Conservation (phyloP, 768 basidiomycete genomes). For the Tulasnella sp. region DNA sequence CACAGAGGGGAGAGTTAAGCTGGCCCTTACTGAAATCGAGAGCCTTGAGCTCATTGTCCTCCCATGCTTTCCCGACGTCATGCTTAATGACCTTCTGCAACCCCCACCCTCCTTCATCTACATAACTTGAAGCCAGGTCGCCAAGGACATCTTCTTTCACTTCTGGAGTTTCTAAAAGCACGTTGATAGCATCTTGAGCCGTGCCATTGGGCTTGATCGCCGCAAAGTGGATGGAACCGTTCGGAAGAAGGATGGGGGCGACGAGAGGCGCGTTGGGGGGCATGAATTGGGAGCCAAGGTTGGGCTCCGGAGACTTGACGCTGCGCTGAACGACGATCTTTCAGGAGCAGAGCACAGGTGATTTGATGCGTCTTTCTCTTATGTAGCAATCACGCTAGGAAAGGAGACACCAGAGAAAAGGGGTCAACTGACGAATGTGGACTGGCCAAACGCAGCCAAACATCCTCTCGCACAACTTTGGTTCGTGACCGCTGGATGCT, state of each 20-base stretch:
- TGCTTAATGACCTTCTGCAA: slow-evolving; percentile 62
- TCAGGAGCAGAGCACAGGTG: not conserved
- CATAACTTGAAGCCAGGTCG: slow-evolving; percentile 19
- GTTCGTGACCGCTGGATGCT: not conserved
- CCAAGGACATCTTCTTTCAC: slow-evolving; percentile 56
- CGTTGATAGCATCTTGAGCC: slow-evolving; percentile 58
- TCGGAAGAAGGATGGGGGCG: slow-evolving; percentile 58
- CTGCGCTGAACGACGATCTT: not conserved
- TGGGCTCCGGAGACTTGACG: not conserved
- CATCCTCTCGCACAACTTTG: slow-evolving; percentile 3
- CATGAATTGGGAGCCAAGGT: slow-evolving; percentile 9
- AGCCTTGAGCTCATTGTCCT: slow-evolving; percentile 62
- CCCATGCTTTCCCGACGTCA: slow-evolving; percentile 60
- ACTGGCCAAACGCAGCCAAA: not conserved
- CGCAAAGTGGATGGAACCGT: slow-evolving; percentile 60
- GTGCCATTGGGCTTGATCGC: slow-evolving; percentile 53
- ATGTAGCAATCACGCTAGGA: not conserved
- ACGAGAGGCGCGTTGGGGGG: slow-evolving; percentile 40
- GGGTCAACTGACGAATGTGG: not conserved
- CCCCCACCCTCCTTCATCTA: slow-evolving; percentile 62
- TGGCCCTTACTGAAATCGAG: slow-evolving; percentile 57
- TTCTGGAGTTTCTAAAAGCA: slow-evolving; percentile 48
- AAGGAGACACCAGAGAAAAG: slow-evolving; percentile 9
- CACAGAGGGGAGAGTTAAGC: not conserved
- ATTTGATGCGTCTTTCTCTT: not conserved